phyloP scores from a whole-genome alignment of 331 rosid species.

The Quercus tomentella region DNA sequence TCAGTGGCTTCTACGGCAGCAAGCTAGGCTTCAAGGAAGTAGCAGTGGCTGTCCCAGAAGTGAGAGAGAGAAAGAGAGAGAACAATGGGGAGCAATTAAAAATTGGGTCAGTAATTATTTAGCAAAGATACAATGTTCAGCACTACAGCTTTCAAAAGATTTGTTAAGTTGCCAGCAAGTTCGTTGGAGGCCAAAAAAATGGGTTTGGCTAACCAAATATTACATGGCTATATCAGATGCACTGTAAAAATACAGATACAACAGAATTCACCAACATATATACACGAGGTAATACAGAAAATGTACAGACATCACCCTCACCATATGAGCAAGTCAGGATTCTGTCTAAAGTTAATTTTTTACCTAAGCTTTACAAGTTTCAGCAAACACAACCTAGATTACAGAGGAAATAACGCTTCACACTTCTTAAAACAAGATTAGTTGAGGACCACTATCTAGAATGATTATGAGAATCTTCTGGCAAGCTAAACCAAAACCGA shows the following conservation, averaged over 20 bases:
- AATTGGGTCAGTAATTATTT: no score
- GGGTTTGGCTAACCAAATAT: no score
- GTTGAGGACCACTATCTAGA: slow-evolving; percentile 31
- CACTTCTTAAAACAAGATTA: slow-evolving; percentile 13
- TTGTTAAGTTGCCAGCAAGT: no score
- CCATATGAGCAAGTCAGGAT: not conserved
- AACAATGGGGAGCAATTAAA: no score
- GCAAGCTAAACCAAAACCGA: slow-evolving; percentile 52
- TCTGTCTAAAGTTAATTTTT: not conserved
- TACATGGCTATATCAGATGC: not conserved
- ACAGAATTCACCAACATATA: not conserved
- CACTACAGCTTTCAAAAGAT: no score
- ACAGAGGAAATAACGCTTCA: slow-evolving; percentile 13
- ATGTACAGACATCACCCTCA: not conserved
- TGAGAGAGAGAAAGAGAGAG: no score
- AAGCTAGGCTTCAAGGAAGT: no score
- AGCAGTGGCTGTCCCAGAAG: no score
- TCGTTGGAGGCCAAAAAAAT: no score
- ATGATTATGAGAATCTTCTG: slow-evolving; percentile 47
- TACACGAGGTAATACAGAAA: not conserved
- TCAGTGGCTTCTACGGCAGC: no score
- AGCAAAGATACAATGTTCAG: no score
- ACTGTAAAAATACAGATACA: not conserved
- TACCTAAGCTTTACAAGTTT: not conserved
- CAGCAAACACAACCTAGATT: slow-evolving; percentile 11